These are phyloP conservation scores for Lentinus polychrous DNA, from an alignment of 1,284 basidiomycete genomes.

Conservation along the genomic window DNA sequence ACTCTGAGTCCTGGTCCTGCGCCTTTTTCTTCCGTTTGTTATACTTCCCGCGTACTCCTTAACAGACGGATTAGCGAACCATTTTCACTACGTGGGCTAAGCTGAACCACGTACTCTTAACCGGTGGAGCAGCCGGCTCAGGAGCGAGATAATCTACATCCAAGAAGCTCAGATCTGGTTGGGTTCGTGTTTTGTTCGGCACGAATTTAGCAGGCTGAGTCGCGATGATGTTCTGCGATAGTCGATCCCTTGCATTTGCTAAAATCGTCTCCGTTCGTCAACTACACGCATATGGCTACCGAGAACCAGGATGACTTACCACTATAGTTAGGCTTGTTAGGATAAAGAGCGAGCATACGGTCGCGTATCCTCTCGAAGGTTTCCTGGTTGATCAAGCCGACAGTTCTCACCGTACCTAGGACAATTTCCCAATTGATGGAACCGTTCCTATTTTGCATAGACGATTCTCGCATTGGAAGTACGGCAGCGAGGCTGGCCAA, in stretches of 20 bases:
- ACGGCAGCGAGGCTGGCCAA: background rate
- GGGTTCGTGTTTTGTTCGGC: background rate
- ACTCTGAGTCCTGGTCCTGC: too few relatives aligned
- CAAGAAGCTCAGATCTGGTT: background rate
- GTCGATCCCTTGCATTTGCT: background rate
- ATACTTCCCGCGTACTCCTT: too few relatives aligned
- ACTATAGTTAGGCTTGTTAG: background rate
- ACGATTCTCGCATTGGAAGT: background rate
- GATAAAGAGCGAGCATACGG: background rate
- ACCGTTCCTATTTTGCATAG: slow-evolving; percentile 1
- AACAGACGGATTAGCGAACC: too few relatives aligned
- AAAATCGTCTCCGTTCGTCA: background rate
- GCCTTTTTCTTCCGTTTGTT: too few relatives aligned
- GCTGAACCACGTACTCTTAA: too few relatives aligned
- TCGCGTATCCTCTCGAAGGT: background rate
- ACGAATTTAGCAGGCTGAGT: background rate
- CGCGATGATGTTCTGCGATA: background rate
- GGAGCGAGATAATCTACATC: background rate
- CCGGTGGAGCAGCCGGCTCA: background rate
- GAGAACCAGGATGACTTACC: background rate
- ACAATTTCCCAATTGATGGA: slow-evolving; percentile 1
- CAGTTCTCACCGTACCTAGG: background rate
- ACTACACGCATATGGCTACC: background rate
- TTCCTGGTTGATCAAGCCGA: background rate
- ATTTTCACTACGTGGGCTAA: too few relatives aligned